A percentile compares a stretch with the other conserved stretches of the same genome.
Evolutionary conservation across 495 filamentous ascomycete species (phyloP).

Genomic region (Parachaetomium inaequale): DNA sequence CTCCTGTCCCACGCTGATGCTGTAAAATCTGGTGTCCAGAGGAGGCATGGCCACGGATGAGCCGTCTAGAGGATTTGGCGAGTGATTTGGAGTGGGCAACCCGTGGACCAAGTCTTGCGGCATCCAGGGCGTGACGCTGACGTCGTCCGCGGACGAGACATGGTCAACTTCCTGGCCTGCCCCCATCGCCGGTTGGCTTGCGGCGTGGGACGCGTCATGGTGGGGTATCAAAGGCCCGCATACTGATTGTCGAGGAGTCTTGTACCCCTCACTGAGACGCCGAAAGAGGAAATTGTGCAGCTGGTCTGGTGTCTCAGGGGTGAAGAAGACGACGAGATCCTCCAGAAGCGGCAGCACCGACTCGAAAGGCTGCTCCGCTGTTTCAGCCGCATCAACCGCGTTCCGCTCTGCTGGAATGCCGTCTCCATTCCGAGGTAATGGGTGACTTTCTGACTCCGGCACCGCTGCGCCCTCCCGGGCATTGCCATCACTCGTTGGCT

Average conservation of each 20-base stretch:
- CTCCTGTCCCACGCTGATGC: conserved; percentile 32
- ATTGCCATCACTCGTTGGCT: background rate
- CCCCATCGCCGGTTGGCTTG: background rate
- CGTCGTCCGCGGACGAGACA: background rate
- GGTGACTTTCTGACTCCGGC: background rate
- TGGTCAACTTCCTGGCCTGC: background rate
- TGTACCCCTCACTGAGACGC: conserved; percentile 14
- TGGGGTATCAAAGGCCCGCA: conserved; percentile 2
- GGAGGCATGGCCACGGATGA: conserved; percentile 20
- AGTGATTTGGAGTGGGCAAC: conserved; percentile 19
- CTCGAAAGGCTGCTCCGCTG: conserved; percentile 21
- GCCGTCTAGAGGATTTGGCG: conserved; percentile 16
- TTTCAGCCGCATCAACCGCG: background rate
- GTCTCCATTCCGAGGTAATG: background rate
- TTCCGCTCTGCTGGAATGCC: background rate
- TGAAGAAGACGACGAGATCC: conserved; percentile 43
- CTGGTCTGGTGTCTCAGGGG: conserved; percentile 25
- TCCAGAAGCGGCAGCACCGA: conserved; percentile 42
- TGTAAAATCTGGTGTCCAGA: conserved; percentile 30
- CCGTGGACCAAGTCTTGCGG: conserved; percentile 12
- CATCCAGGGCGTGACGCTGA: conserved; percentile 9
- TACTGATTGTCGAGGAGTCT: conserved; percentile 30
- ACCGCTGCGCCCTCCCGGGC: background rate
- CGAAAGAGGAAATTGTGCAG: conserved; percentile 32
- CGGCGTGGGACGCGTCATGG: background rate